phyloP scores from a whole-genome alignment of 345 rosid genomes.

The Draba incana region DNA sequence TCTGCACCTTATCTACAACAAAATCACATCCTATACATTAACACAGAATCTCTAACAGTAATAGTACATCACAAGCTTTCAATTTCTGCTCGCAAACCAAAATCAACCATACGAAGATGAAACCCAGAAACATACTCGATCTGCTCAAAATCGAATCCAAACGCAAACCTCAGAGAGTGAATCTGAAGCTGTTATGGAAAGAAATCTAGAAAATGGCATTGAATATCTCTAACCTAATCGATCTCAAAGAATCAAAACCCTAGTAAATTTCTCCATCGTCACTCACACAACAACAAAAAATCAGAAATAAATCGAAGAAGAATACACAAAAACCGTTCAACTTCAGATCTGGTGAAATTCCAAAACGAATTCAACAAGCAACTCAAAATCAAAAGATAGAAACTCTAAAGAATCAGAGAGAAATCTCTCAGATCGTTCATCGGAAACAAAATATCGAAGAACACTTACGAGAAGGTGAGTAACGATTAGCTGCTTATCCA shows the following conservation, averaged over 20 bases:
- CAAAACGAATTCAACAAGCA: conserved; percentile 1
- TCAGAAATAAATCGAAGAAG: conserved; percentile 7
- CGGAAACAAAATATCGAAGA: background rate
- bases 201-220: background rate
- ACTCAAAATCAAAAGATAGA: background rate
- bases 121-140: background rate
- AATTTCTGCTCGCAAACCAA: background rate
- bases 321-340: background rate
- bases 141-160: conserved; percentile 1
- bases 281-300: background rate
- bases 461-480: conserved; percentile 28
- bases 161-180: too few species aligned
- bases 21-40: too few species aligned
- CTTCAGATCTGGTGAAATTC: conserved; percentile 22
- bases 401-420: background rate
- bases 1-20: conserved; percentile 1
- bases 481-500: conserved; percentile 10
- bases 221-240: conserved; percentile 8
- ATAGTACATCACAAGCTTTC: background rate
- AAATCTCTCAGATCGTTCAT: too few species aligned
- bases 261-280: background rate
- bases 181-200: background rate
- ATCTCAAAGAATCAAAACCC: conserved; percentile 21
- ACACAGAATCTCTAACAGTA: background rate
- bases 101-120: too few species aligned